These are phyloP conservation scores for Lachnellula cervina DNA, from an alignment of 2,329 filamentous ascomycete species.

Conservation along the genomic window DNA sequence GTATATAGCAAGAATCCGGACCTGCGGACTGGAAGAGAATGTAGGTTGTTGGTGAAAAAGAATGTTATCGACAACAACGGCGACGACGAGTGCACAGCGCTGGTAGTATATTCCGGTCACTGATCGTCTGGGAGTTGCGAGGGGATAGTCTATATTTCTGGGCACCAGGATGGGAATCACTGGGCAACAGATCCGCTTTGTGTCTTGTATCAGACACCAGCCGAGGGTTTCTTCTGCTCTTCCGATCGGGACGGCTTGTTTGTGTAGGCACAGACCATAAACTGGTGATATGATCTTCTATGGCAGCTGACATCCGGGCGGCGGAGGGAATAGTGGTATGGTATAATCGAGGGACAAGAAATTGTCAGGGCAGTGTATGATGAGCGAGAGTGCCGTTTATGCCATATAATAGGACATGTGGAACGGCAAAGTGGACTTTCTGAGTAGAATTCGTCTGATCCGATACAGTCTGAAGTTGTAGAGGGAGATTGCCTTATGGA, in stretches of 20 bases:
- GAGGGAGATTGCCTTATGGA: constrained; percentile 5
- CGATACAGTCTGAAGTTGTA: constrained; percentile 13
- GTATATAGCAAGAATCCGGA: constrained; percentile 44
- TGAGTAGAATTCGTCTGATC: constrained; percentile 19
- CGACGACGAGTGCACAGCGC: constrained; percentile 47
- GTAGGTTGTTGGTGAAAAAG: constrained; percentile 37
- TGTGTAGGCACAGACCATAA: constrained; percentile 44
- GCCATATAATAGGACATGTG: constrained; percentile 13
- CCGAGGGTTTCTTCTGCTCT: constrained; percentile 31
- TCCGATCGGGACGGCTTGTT: constrained; percentile 36
- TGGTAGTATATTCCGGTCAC: constrained; percentile 11
- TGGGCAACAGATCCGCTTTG: constrained; percentile 29
- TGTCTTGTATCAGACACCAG: constrained; percentile 33
- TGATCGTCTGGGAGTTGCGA: constrained; percentile 2
- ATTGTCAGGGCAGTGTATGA: constrained; percentile 9
- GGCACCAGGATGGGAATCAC: constrained; percentile 22
- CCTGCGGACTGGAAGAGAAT: constrained; percentile 41
- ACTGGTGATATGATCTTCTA: constrained; percentile 47
- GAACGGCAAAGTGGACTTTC: constrained; percentile 12
- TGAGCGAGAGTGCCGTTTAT: constrained; percentile 8
- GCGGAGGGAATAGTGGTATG: constrained; percentile 19
- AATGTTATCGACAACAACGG: constrained; percentile 45
- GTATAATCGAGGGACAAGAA: neutral
- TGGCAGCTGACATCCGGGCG: constrained; percentile 51
- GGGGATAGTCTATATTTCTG: constrained; percentile 36